A percentile compares a stretch with the other conserved stretches of the same genome.
Evolutionary conservation across 2,329 filamentous ascomycete species (phyloP).

Genomic region (Diaporthe vaccinii): DNA sequence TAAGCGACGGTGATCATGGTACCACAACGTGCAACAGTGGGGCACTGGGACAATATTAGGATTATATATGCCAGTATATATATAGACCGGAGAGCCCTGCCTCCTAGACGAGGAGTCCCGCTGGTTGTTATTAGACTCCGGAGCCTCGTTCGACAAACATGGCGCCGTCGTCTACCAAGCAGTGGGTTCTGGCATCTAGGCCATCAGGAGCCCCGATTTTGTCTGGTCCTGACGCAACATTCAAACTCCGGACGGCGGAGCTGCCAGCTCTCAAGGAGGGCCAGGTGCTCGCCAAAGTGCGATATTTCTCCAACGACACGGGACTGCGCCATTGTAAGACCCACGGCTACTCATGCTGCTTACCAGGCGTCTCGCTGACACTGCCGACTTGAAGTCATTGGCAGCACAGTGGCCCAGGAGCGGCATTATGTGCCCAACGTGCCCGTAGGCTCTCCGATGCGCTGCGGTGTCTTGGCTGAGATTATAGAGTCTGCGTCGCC

Average conservation of each 20-base stretch:
- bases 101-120: background rate
- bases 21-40: background rate
- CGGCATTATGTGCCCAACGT: slow-evolving; percentile 48
- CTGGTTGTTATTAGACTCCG: background rate
- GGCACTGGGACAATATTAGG: background rate
- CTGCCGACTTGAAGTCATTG: slow-evolving; percentile 42
- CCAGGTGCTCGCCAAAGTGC: slow-evolving; percentile 46
- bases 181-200: slow-evolving; percentile 48
- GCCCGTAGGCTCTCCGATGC: slow-evolving; percentile 46
- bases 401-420: slow-evolving; percentile 45
- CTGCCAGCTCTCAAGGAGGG: slow-evolving; percentile 46
- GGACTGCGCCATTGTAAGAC: slow-evolving; percentile 45
- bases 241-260: slow-evolving; percentile 46
- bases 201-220: slow-evolving; percentile 46
- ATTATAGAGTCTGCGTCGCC: slow-evolving; percentile 47
- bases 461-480: slow-evolving; percentile 48
- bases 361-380: background rate
- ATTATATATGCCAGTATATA: background rate
- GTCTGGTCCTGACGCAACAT: slow-evolving; percentile 47
- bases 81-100: background rate
- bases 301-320: slow-evolving; percentile 50
- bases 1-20: background rate
- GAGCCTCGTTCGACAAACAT: background rate
- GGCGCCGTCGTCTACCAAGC: slow-evolving; percentile 44
- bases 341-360: no score